A percentile compares a stretch with the other conserved stretches of the same genome.
Evolutionary conservation across 331 rosid genomes (phyloP).

Genomic region (Malus hybrid): DNA sequence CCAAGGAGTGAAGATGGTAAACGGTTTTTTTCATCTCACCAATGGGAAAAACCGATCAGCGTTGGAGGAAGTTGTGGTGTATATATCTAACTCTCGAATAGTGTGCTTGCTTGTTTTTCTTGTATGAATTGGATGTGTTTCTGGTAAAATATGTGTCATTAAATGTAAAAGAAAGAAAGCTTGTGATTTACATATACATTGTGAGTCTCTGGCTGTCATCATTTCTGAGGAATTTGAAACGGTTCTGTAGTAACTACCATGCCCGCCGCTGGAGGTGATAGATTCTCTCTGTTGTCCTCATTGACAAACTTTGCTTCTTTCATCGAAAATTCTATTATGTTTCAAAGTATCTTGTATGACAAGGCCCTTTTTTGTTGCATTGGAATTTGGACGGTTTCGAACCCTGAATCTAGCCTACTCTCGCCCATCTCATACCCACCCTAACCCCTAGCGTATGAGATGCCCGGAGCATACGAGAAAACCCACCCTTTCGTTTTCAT

Average conservation of each 20-base stretch:
- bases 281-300: background rate
- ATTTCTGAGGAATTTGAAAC: too few species aligned
- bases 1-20: constrained; percentile 18
- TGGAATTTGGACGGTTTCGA: too few species aligned
- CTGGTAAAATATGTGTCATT: background rate
- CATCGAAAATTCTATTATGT: background rate
- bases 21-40: background rate
- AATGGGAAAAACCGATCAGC: background rate
- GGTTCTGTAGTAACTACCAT: too few species aligned
- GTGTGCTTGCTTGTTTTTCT: background rate
- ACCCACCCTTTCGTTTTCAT: background rate
- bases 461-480: background rate
- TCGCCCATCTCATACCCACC: too few species aligned
- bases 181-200: background rate
- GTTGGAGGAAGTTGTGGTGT: background rate
- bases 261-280: background rate
- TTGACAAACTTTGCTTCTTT: background rate
- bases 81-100: background rate
- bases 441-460: background rate
- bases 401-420: too few species aligned
- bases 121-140: background rate
- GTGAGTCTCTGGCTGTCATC: background rate
- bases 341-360: background rate
- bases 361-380: too few species aligned
- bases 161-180: background rate